Conservation (phyloP, 2,329 filamentous ascomycete genomes). For the Claviceps pazoutovae region DNA sequence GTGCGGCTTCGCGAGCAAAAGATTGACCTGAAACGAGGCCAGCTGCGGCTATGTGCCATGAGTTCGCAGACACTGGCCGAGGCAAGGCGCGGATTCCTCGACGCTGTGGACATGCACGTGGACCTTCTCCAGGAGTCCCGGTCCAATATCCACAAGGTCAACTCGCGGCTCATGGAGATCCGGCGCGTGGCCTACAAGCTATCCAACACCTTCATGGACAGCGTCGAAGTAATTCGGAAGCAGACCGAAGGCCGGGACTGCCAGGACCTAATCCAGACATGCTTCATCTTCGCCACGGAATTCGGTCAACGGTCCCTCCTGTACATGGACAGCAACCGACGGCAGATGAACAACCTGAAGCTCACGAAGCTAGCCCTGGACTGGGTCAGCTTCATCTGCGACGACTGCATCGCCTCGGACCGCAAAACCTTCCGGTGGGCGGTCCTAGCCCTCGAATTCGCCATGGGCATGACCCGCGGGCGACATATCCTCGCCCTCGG, state of each 20-base stretch:
- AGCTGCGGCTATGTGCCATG: slow-evolving; percentile 77
- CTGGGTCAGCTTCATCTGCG: slow-evolving; percentile 96
- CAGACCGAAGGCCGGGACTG: slow-evolving; percentile 77
- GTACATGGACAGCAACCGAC: slow-evolving; percentile 89
- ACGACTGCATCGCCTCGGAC: slow-evolving; percentile 89
- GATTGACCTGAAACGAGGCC: slow-evolving; percentile 73
- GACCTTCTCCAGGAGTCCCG: slow-evolving; percentile 84
- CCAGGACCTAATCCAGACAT: slow-evolving; percentile 92
- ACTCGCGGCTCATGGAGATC: slow-evolving; percentile 80
- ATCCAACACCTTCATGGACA: slow-evolving; percentile 97
- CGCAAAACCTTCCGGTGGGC: slow-evolving; percentile 96
- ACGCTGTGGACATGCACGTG: slow-evolving; percentile 69
- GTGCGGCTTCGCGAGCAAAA: slow-evolving; percentile 62
- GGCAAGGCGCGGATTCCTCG: slow-evolving; percentile 65
- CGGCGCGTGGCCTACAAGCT: slow-evolving; percentile 92
- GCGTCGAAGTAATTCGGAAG: slow-evolving; percentile 79
- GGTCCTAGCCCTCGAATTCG: slow-evolving; percentile 86
- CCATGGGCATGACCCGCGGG: slow-evolving; percentile 92
- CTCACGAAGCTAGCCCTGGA: slow-evolving; percentile 85
- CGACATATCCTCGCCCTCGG: slow-evolving; percentile 85
- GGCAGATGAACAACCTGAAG: slow-evolving; percentile 95
- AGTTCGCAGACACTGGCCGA: slow-evolving; percentile 67
- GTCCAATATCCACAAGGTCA: slow-evolving; percentile 86
- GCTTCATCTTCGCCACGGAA: slow-evolving; percentile 97
- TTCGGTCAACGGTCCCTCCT: slow-evolving; percentile 90